Conservation (phyloP, 106 monocot species). For the Allium cepa region DNA sequence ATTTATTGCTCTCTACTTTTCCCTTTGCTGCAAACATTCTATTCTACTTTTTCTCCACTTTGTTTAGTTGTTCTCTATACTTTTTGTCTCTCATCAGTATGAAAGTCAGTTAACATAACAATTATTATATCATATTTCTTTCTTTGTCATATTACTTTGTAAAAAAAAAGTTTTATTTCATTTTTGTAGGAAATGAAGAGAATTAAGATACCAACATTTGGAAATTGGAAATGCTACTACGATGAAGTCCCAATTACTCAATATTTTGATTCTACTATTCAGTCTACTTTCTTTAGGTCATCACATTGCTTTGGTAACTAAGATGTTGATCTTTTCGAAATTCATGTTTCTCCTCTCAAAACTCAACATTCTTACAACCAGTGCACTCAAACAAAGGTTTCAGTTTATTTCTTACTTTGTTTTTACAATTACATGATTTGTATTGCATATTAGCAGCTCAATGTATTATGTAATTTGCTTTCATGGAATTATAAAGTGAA, state of each 20-base stretch:
- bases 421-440: neutral
- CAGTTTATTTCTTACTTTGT: neutral
- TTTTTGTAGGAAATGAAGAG: neutral
- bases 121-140: too few relatives aligned
- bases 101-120: too few relatives aligned
- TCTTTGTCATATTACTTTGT: too few relatives aligned
- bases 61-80: too few relatives aligned
- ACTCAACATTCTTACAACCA: neutral
- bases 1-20: too few relatives aligned
- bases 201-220: neutral
- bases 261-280: slow-evolving; percentile 26
- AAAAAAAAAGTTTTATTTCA: too few relatives aligned
- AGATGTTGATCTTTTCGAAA: slow-evolving; percentile 13
- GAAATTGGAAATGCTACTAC: neutral
- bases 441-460: neutral
- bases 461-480: neutral
- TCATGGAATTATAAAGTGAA: too few relatives aligned
- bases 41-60: too few relatives aligned
- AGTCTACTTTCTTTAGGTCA: too few relatives aligned
- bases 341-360: slow-evolving; percentile 4
- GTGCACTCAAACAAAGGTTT: neutral
- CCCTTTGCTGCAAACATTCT: too few relatives aligned
- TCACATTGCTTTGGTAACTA: neutral
- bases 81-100: too few relatives aligned
- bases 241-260: neutral